Evolutionary conservation across 2,329 filamentous ascomycete species (phyloP).

Genomic region (Aspergillaceae sp.): DNA sequence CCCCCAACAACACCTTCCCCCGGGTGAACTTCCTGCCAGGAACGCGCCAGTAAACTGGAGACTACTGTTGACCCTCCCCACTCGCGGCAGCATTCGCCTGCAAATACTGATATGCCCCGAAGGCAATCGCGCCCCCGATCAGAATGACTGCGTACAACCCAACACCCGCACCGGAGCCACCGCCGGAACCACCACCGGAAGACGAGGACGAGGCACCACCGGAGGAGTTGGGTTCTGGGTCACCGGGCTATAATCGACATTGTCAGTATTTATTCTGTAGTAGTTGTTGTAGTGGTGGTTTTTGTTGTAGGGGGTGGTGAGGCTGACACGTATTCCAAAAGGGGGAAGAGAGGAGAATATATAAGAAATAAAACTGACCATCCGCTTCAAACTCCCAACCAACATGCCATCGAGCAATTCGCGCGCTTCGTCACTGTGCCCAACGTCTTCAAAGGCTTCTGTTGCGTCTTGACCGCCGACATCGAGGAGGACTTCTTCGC

Average conservation of each 20-base stretch:
- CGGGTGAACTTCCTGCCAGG: no score
- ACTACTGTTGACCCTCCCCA: slow-evolving; percentile 18
- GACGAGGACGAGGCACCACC: slow-evolving; percentile 40
- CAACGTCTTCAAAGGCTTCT: slow-evolving; percentile 98
- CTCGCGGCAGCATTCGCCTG: slow-evolving; percentile 35
- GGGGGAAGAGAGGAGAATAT: slow-evolving; percentile 1
- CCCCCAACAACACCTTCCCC: no score
- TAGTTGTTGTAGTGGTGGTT: no score
- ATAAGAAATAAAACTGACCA: slow-evolving; percentile 47
- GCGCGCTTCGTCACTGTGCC: slow-evolving; percentile 95
- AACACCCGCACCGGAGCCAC: slow-evolving; percentile 52
- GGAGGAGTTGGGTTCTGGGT: slow-evolving; percentile 62
- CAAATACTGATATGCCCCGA: slow-evolving; percentile 77
- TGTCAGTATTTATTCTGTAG: no score
- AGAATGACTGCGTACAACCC: slow-evolving; percentile 75
- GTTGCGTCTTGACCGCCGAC: slow-evolving; percentile 93
- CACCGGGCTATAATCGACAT: slow-evolving; percentile 49
- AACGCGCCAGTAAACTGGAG: no score
- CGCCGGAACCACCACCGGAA: slow-evolving; percentile 14
- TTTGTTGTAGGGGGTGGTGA: neutral
- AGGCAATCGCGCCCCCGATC: slow-evolving; percentile 67
- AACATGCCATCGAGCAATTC: slow-evolving; percentile 76
- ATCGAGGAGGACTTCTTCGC: slow-evolving; percentile 95
- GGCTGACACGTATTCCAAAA: neutral
- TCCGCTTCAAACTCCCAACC: slow-evolving; percentile 69